A percentile compares a stretch with the other conserved stretches of the same genome.
These are phyloP conservation scores for Didymella exigua DNA, from an alignment of 2,329 filamentous ascomycete species.

Conservation along the genomic window DNA sequence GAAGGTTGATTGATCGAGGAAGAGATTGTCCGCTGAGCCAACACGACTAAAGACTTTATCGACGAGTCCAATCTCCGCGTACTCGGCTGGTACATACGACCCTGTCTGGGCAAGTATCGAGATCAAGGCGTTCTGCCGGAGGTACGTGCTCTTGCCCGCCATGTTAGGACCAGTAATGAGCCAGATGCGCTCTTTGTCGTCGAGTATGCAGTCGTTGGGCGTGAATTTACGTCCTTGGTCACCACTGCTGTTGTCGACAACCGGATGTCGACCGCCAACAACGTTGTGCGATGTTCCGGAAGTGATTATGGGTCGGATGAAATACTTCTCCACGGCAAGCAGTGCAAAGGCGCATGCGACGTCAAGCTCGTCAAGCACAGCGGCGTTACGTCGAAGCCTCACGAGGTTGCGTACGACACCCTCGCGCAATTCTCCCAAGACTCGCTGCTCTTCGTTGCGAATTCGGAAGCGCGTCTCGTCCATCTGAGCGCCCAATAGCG, in stretches of 20 bases:
- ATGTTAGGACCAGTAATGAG: constrained; percentile 89
- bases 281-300: constrained; percentile 70
- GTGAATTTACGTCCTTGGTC: constrained; percentile 82
- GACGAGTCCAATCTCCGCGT: constrained; percentile 87
- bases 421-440: constrained; percentile 76
- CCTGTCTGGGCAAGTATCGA: constrained; percentile 92
- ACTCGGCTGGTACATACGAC: constrained; percentile 87
- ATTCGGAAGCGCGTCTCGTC: constrained; percentile 81
- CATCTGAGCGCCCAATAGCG: constrained; percentile 75
- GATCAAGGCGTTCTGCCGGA: constrained; percentile 94
- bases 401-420: constrained; percentile 81
- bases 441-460: constrained; percentile 78
- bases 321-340: constrained; percentile 74
- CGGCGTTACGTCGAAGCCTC: constrained; percentile 84
- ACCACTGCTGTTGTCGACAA: constrained; percentile 81
- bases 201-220: constrained; percentile 83
- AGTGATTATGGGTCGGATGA: constrained; percentile 76
- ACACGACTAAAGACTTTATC: constrained; percentile 89
- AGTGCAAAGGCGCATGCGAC: constrained; percentile 84
- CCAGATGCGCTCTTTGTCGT: constrained; percentile 73
- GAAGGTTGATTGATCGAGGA: constrained; percentile 92
- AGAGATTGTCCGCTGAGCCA: constrained; percentile 94
- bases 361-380: constrained; percentile 92
- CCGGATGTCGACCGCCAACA: constrained; percentile 86
- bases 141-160: constrained; percentile 95